Conservation (phyloP, 208 protist genomes). For the Strigomonas oncopelti region DNA sequence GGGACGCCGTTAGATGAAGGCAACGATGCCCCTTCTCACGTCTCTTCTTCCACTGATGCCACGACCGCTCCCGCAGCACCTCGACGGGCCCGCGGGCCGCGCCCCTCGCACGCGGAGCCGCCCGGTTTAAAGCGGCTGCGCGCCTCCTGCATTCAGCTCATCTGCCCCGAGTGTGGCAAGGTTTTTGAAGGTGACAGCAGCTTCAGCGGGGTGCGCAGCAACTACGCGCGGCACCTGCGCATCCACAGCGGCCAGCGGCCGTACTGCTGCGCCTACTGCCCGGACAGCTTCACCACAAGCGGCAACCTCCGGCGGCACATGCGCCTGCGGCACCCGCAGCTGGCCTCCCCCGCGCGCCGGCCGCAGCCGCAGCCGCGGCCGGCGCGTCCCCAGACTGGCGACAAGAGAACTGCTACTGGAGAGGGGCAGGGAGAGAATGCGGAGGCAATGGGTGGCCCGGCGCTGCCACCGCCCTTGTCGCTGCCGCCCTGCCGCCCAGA, state of each 20-base stretch:
- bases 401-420: too few species aligned
- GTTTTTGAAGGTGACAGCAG: constrained; percentile 44
- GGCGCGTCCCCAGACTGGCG: too few species aligned
- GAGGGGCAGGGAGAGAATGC: neutral
- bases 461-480: constrained; percentile 15
- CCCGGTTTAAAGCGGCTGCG: neutral
- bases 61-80: too few species aligned
- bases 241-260: constrained; percentile 67
- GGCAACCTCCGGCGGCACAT: constrained; percentile 57
- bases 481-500: constrained; percentile 28
- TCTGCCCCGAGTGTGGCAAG: constrained; percentile 61
- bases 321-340: constrained; percentile 23
- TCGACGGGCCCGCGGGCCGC: too few species aligned
- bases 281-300: constrained; percentile 57
- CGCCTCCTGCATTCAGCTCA: constrained; percentile 15
- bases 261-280: constrained; percentile 59
- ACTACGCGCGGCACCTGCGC: constrained; percentile 72
- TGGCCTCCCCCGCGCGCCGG: constrained; percentile 17
- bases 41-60: too few species aligned
- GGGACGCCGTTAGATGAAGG: too few species aligned
- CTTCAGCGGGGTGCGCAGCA: constrained; percentile 63
- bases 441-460: neutral
- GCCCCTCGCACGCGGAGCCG: neutral
- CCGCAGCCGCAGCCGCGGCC: neutral
- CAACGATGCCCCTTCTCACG: too few species aligned